Evolutionary conservation across 2,329 filamentous ascomycete genomes (phyloP).

Genomic region (Drechslerella dactyloides): DNA sequence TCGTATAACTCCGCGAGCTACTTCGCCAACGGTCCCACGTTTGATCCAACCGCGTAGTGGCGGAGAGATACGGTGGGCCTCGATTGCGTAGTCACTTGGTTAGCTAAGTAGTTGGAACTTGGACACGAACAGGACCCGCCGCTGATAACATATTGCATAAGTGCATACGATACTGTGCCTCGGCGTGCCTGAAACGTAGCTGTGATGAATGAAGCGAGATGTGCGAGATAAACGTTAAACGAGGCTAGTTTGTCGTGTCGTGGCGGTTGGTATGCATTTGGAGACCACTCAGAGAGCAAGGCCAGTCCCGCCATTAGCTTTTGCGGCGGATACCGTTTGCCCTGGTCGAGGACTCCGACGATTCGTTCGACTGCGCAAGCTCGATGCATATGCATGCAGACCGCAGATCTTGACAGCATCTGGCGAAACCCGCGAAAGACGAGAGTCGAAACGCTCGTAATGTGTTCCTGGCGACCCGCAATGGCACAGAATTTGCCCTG

Average conservation of each 20-base stretch:
- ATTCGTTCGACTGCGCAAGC: background rate
- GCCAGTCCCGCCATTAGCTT: background rate
- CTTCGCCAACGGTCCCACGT: background rate
- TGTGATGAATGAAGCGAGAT: constrained; percentile 2
- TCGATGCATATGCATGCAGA: too few species aligned
- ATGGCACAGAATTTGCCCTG: background rate
- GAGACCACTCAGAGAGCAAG: background rate
- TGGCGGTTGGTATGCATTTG: background rate
- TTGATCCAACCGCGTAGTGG: background rate
- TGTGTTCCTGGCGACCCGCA: background rate
- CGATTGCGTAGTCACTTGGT: background rate
- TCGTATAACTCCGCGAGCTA: background rate
- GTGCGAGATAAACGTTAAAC: constrained; percentile 2
- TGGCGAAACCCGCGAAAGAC: background rate
- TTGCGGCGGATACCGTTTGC: background rate
- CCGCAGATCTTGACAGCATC: background rate
- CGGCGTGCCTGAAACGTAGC: too few species aligned
- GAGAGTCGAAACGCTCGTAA: background rate
- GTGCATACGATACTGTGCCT: background rate
- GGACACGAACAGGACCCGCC: too few species aligned
- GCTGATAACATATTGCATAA: background rate
- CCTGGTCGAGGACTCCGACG: background rate
- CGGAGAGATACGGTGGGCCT: background rate
- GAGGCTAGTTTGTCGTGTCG: background rate
- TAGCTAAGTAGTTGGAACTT: background rate